A percentile compares a stretch with the other conserved stretches of the same genome.
Evolutionary conservation across 164 flowering plant species (phyloP).

Genomic region (Nymphaea thermarum): DNA sequence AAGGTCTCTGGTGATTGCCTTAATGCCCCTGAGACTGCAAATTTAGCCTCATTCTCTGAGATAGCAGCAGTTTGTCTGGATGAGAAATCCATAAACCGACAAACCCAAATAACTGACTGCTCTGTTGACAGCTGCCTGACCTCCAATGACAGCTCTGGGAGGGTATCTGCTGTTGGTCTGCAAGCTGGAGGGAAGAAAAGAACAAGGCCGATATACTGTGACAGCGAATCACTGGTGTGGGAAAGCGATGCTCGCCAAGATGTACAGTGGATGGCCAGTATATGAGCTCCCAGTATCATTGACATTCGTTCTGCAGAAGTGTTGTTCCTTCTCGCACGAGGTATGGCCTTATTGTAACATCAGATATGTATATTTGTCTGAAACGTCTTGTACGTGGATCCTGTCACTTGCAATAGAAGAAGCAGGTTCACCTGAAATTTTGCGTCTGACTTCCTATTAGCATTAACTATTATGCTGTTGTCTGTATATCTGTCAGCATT

Average conservation of each 20-base stretch:
- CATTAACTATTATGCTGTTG: too few species aligned
- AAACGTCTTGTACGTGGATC: neutral
- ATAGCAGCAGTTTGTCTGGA: conserved; percentile 27
- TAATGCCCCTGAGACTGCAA: conserved; percentile 26
- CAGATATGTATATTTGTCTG: conserved; percentile 1
- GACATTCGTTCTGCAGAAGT: neutral
- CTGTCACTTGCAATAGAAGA: neutral
- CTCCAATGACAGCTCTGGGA: conserved; percentile 40
- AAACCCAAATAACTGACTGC: conserved; percentile 46
- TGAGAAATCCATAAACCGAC: conserved; percentile 22
- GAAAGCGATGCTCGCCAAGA: conserved; percentile 34
- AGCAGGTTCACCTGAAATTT: neutral
- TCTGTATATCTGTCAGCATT: too few species aligned
- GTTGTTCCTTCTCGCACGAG: neutral
- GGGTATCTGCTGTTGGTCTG: conserved; percentile 30
- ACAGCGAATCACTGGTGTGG: conserved; percentile 33
- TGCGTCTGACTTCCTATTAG: too few species aligned
- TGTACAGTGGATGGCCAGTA: conserved; percentile 50
- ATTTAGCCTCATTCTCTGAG: conserved; percentile 39
- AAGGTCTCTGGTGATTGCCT: conserved; percentile 42
- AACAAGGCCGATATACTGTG: conserved; percentile 33
- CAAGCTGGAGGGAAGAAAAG: conserved; percentile 57
- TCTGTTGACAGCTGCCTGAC: conserved; percentile 66
- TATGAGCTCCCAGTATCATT: neutral
- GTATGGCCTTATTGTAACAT: conserved; percentile 1